These are phyloP conservation scores for Alternaria solani DNA, from an alignment of 2,329 filamentous ascomycete genomes.

Conservation along the genomic window DNA sequence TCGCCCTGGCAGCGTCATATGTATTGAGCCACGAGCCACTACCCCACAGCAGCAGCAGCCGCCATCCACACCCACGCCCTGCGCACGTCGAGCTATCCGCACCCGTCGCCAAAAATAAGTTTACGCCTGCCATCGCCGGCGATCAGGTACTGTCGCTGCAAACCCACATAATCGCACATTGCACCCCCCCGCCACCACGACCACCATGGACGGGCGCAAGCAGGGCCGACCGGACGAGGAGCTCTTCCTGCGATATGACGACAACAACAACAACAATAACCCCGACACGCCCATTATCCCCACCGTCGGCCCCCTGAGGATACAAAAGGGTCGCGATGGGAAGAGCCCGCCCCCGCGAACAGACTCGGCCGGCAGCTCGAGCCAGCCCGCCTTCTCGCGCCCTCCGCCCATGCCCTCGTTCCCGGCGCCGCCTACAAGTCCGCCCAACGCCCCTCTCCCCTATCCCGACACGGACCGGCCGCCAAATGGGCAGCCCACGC, in stretches of 20 bases:
- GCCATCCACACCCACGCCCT: constrained; percentile 19
- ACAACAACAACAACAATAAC: constrained; percentile 53
- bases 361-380: constrained; percentile 72
- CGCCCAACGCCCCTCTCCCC: constrained; percentile 54
- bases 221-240: constrained; percentile 79
- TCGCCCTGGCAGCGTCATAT: constrained; percentile 20
- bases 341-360: constrained; percentile 60
- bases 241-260: constrained; percentile 72
- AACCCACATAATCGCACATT: constrained; percentile 10
- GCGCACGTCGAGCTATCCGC: constrained; percentile 27
- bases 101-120: constrained; percentile 39
- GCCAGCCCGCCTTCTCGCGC: constrained; percentile 47
- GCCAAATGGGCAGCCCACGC: constrained; percentile 27
- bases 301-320: constrained; percentile 82
- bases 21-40: constrained; percentile 10
- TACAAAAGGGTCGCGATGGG: constrained; percentile 74
- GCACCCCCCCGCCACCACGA: no score
- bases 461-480: constrained; percentile 56
- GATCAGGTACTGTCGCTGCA: constrained; percentile 23
- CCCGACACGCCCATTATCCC: constrained; percentile 82
- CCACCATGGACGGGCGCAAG: constrained; percentile 56
- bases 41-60: constrained; percentile 28
- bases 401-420: constrained; percentile 67
- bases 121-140: constrained; percentile 31
- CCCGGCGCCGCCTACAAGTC: constrained; percentile 63